Conservation (phyloP, 805 yeast species). For the Ogataea chonburiensis region DNA sequence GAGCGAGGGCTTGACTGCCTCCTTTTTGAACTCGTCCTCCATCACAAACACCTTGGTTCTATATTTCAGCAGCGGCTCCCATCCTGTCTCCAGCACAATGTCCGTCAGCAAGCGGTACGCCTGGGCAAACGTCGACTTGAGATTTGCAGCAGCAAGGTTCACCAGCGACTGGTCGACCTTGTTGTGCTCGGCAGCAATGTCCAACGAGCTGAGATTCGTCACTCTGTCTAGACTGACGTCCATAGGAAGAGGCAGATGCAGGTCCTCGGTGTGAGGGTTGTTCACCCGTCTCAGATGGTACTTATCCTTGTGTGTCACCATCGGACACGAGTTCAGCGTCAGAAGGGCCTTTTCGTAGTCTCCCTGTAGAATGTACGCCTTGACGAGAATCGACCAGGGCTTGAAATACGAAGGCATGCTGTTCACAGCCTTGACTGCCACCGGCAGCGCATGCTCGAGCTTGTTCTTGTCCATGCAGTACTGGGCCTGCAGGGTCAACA, state of each 20-base stretch:
- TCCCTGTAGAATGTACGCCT: constrained; percentile 58
- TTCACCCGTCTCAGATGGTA: constrained; percentile 60
- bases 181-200: constrained; percentile 63
- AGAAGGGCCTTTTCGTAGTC: constrained; percentile 71
- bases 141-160: constrained; percentile 66
- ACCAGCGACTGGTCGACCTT: constrained; percentile 60
- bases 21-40: constrained; percentile 58
- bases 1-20: constrained; percentile 17
- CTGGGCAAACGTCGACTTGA: constrained; percentile 55
- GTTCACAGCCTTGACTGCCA: constrained; percentile 64
- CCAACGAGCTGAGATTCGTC: constrained; percentile 61
- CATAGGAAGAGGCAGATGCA: constrained; percentile 74
- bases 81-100: constrained; percentile 64
- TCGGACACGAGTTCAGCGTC: constrained; percentile 77
- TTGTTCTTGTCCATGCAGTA: constrained; percentile 53
- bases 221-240: constrained; percentile 74
- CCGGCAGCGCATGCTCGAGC: constrained; percentile 54
- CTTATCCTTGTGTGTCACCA: constrained; percentile 71
- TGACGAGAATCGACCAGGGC: constrained; percentile 70
- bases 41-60: constrained; percentile 68
- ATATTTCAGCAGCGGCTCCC: constrained; percentile 63
- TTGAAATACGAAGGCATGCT: constrained; percentile 72
- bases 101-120: constrained; percentile 63
- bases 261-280: constrained; percentile 48
- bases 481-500: constrained; percentile 56